phyloP scores from a whole-genome alignment of 1,139 yeast genomes.

The Sugiyamaella paludigena region DNA sequence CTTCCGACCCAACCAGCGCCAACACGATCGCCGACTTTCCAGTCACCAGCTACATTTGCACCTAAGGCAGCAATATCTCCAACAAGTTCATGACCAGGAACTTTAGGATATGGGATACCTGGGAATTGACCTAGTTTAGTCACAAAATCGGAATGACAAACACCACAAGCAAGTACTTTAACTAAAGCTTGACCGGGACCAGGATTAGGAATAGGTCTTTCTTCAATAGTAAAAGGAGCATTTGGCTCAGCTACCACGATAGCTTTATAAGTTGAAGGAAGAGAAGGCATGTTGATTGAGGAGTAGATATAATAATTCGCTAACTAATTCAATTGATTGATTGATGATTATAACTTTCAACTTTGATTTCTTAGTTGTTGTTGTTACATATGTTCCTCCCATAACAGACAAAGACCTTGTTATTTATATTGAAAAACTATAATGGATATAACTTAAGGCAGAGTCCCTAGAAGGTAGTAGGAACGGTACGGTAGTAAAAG shows the following conservation, averaged over 20 bases:
- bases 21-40: slow-evolving; percentile 49
- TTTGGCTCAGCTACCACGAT: slow-evolving; percentile 2
- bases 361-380: too few relatives aligned
- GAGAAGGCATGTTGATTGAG: too few relatives aligned
- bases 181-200: slow-evolving; percentile 57
- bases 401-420: too few relatives aligned
- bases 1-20: slow-evolving; percentile 59
- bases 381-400: too few relatives aligned
- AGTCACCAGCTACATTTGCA: slow-evolving; percentile 3
- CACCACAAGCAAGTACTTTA: slow-evolving; percentile 54
- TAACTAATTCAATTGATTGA: too few relatives aligned
- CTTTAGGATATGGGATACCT: slow-evolving; percentile 35
- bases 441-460: too few relatives aligned
- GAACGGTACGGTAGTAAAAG: too few relatives aligned
- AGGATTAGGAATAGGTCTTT: slow-evolving; percentile 55
- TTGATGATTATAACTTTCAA: too few relatives aligned
- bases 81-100: slow-evolving; percentile 54
- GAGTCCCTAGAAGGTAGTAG: too few relatives aligned
- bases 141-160: slow-evolving; percentile 61
- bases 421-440: too few relatives aligned
- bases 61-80: slow-evolving; percentile 36
- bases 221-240: slow-evolving; percentile 6
- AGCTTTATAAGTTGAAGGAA: slow-evolving; percentile 2
- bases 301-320: too few relatives aligned
- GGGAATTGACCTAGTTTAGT: slow-evolving; percentile 46